Conservation (phyloP, 1,284 basidiomycete genomes). For the Trichosporon sp. region DNA sequence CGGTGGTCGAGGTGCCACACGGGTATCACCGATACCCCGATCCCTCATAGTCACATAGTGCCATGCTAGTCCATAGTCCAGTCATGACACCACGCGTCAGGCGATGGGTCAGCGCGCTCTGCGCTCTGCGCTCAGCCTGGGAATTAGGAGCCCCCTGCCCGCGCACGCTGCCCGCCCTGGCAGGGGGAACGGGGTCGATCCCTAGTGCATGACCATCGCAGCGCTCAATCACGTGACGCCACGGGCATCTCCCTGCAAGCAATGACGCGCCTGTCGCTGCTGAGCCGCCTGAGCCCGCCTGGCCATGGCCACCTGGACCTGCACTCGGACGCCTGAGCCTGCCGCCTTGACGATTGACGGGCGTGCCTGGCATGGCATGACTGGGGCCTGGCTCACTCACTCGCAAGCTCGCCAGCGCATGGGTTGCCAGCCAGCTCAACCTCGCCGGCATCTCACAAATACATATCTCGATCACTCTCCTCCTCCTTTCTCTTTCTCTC, state of each 20-base stretch:
- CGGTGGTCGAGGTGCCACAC: neutral
- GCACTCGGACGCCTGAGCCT: neutral
- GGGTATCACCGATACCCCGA: slow-evolving; percentile 3
- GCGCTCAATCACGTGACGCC: neutral
- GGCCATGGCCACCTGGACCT: neutral
- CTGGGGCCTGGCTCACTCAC: neutral
- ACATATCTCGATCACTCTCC: slow-evolving; percentile 3
- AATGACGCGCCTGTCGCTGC: neutral
- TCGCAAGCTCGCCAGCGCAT: slow-evolving; percentile 1
- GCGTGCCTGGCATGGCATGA: neutral
- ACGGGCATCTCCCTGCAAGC: neutral
- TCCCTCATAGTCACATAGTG: too few species aligned
- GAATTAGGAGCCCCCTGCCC: neutral
- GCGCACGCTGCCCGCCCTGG: neutral
- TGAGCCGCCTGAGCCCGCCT: too few species aligned
- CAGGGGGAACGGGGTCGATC: neutral
- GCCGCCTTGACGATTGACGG: neutral
- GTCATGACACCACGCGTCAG: neutral
- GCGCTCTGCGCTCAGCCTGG: neutral
- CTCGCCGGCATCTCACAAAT: neutral
- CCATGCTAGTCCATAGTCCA: too few species aligned
- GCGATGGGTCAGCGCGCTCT: neutral
- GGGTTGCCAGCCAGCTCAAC: neutral
- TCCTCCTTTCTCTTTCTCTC: slow-evolving; percentile 3
- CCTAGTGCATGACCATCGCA: neutral